Evolutionary conservation across 2,329 filamentous ascomycete species (phyloP).

Genomic region (Escovopsis sp.): DNA sequence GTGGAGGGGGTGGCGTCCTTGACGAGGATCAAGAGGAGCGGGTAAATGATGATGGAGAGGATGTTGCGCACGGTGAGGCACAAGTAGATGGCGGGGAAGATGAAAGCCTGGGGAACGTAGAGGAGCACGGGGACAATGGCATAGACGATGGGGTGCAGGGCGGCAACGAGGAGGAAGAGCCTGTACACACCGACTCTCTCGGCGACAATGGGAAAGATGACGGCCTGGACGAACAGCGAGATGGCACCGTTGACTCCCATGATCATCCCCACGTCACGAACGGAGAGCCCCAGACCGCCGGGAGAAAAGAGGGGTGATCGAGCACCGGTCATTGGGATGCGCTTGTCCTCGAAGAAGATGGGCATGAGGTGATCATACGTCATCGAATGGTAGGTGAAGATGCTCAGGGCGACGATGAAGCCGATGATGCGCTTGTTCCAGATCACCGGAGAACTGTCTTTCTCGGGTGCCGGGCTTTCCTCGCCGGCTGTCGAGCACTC

Average conservation of each 20-base stretch:
- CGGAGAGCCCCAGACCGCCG: conserved; percentile 47
- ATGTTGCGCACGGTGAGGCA: conserved; percentile 44
- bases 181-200: conserved; percentile 43
- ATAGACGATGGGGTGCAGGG: conserved; percentile 49
- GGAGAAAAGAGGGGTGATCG: conserved; percentile 38
- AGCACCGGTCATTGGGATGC: conserved; percentile 25
- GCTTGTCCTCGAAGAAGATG: conserved; percentile 79
- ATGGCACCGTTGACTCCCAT: conserved; percentile 45
- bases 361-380: conserved; percentile 84
- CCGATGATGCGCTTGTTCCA: conserved; percentile 52
- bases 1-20: conserved; percentile 48
- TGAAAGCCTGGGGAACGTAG: conserved; percentile 33
- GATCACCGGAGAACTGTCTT: conserved; percentile 23
- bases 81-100: conserved; percentile 44
- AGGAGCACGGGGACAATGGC: conserved; percentile 44
- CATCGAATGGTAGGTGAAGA: conserved; percentile 94
- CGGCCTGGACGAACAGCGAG: conserved; percentile 42
- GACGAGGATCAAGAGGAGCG: conserved; percentile 50
- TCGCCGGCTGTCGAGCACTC: conserved; percentile 30
- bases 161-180: conserved; percentile 41
- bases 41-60: conserved; percentile 49
- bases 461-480: conserved; percentile 16
- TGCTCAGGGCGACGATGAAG: conserved; percentile 67
- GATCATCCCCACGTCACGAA: conserved; percentile 47
- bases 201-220: conserved; percentile 47